A percentile compares a stretch with the other conserved stretches of the same genome.
Conservation (phyloP, 1,139 yeast genomes). For the Pichia sp. region DNA sequence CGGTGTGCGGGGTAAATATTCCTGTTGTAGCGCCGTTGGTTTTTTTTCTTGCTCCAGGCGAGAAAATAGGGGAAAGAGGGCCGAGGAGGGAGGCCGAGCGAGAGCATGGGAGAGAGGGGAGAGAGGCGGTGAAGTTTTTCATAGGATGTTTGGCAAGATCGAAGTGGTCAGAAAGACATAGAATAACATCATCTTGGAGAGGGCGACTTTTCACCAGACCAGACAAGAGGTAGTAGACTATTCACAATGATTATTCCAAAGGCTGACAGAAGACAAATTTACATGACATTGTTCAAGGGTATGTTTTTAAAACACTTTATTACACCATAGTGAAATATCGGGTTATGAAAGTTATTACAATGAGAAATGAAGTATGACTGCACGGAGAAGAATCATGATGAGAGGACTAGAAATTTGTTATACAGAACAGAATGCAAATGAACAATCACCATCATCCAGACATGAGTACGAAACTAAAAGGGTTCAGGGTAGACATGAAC, state of each 20-base stretch:
- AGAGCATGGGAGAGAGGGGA: conserved; percentile 3
- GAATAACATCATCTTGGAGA: background rate
- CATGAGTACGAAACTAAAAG: too few species aligned
- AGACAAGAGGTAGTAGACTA: conserved; percentile 14
- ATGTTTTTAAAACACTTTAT: conserved; percentile 39
- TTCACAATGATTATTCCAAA: conserved; percentile 95
- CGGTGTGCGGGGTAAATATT: too few species aligned
- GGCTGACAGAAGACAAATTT: conserved; percentile 99
- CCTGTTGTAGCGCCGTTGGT: too few species aligned
- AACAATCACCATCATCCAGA: too few species aligned
- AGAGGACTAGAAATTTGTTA: too few species aligned
- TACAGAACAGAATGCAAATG: too few species aligned
- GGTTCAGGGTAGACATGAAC: too few species aligned
- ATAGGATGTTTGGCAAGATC: background rate
- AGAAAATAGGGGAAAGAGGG: background rate
- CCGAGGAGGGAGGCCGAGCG: conserved; percentile 3
- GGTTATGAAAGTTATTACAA: background rate
- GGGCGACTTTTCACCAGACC: background rate
- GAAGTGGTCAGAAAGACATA: background rate
- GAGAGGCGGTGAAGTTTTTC: conserved; percentile 10
- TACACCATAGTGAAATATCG: background rate
- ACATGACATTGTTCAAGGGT: conserved; percentile 98
- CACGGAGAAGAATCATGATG: background rate
- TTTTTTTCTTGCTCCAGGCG: too few species aligned
- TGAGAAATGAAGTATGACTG: background rate